Evolutionary conservation across 345 rosid genomes (phyloP).

Genomic region (Brassica juncea): DNA sequence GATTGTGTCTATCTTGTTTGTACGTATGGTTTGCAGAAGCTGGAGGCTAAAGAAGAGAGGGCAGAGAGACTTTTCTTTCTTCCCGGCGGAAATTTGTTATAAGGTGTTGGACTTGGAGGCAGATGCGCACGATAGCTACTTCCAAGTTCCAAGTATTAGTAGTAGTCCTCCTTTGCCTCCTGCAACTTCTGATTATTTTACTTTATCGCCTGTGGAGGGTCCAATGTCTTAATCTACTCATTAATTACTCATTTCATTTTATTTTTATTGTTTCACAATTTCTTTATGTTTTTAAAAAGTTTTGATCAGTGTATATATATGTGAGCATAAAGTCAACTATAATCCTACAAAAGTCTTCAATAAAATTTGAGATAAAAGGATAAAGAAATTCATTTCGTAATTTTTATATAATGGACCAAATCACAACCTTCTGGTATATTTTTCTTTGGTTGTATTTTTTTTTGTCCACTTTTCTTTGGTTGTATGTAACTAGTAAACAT

Average conservation of each 20-base stretch:
- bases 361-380: too few species aligned
- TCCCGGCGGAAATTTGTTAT: constrained; percentile 42
- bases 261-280: not conserved
- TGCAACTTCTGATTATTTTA: constrained; percentile 22
- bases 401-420: too few species aligned
- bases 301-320: not conserved
- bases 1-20: not conserved
- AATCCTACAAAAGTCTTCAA: not conserved
- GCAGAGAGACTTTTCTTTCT: constrained; percentile 28
- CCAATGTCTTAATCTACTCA: constrained; percentile 9
- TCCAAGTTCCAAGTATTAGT: not conserved
- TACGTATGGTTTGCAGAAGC: constrained; percentile 25
- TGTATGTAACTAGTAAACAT: too few species aligned
- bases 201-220: not conserved
- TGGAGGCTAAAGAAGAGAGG: not conserved
- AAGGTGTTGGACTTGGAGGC: not conserved
- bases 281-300: not conserved
- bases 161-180: not conserved
- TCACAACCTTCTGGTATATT: too few species aligned
- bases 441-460: too few species aligned
- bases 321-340: not conserved
- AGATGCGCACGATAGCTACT: constrained; percentile 37
- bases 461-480: too few species aligned
- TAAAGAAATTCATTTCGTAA: too few species aligned
- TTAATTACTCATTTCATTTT: constrained; percentile 5